These are phyloP conservation scores for Termitomyces sp. DNA, from an alignment of 1,284 basidiomycete genomes.

Conservation along the genomic window DNA sequence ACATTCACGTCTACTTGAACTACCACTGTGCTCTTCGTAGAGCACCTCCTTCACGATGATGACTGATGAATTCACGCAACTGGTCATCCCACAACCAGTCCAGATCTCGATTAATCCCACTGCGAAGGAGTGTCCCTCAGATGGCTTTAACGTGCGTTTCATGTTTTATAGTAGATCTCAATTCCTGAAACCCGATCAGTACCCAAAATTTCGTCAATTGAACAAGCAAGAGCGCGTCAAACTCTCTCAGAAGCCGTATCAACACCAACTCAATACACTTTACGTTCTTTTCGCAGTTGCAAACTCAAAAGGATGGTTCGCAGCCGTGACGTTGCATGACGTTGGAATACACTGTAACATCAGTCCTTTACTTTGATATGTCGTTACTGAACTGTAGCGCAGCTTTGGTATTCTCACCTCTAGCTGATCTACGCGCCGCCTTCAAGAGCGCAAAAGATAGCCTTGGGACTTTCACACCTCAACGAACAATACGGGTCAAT, in stretches of 20 bases:
- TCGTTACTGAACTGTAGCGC: neutral
- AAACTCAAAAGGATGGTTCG: conserved; percentile 62
- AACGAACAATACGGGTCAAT: conserved; percentile 40
- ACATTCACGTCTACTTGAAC: neutral
- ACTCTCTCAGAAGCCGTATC: conserved; percentile 47
- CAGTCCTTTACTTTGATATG: neutral
- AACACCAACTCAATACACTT: conserved; percentile 32
- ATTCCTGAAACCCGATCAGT: conserved; percentile 22
- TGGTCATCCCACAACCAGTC: conserved; percentile 29
- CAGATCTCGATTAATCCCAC: conserved; percentile 32
- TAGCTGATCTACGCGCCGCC: conserved; percentile 49
- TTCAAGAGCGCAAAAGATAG: conserved; percentile 38
- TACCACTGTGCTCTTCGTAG: neutral
- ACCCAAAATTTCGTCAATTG: conserved; percentile 38
- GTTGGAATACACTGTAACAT: conserved; percentile 35
- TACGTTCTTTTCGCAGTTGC: conserved; percentile 50
- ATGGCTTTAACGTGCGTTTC: conserved; percentile 38
- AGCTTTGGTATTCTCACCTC: conserved; percentile 56
- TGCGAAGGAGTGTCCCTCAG: conserved; percentile 29
- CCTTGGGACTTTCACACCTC: conserved; percentile 39
- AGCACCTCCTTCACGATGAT: neutral
- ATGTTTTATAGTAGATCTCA: neutral
- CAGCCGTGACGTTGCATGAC: conserved; percentile 41
- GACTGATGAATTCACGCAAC: conserved; percentile 31
- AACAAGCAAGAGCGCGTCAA: conserved; percentile 58